Evolutionary conservation across 1,284 basidiomycete species (phyloP).

Genomic region (Cronartium quercuum): DNA sequence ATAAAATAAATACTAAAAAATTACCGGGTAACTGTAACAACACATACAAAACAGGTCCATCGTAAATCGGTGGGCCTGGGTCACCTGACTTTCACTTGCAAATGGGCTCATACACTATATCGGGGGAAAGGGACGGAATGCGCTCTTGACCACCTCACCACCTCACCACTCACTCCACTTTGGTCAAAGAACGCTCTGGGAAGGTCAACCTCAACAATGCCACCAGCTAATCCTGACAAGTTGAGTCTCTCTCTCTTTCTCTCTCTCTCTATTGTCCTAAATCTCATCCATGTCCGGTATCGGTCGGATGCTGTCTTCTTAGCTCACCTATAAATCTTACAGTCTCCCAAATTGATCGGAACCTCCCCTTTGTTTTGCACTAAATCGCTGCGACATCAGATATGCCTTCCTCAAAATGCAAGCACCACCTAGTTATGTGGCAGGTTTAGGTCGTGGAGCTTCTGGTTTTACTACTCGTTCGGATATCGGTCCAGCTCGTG

Average conservation of each 20-base stretch:
- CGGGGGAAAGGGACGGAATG: too few relatives aligned
- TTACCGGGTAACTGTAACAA: too few relatives aligned
- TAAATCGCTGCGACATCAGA: too few relatives aligned
- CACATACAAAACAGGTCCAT: too few relatives aligned
- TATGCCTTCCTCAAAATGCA: slow-evolving; percentile 42
- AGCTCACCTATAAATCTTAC: background rate
- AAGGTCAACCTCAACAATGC: slow-evolving; percentile 11
- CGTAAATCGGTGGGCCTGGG: too few relatives aligned
- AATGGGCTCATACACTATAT: too few relatives aligned
- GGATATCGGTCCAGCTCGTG: slow-evolving; percentile 95
- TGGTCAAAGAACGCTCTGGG: background rate
- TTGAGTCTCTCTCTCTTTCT: background rate
- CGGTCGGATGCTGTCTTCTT: too few relatives aligned
- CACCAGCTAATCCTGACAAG: slow-evolving; percentile 36
- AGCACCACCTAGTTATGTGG: slow-evolving; percentile 87
- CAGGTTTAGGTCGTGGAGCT: slow-evolving; percentile 90
- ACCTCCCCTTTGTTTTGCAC: background rate
- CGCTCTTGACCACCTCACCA: too few relatives aligned
- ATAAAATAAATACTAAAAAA: too few relatives aligned
- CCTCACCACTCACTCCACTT: too few relatives aligned
- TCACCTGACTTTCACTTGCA: too few relatives aligned
- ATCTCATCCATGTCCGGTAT: too few relatives aligned
- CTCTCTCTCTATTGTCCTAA: background rate
- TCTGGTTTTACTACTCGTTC: slow-evolving; percentile 97
- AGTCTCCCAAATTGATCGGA: background rate